phyloP scores from a whole-genome alignment of 352 stramenopile genomes.

The Pythium inflatum region DNA sequence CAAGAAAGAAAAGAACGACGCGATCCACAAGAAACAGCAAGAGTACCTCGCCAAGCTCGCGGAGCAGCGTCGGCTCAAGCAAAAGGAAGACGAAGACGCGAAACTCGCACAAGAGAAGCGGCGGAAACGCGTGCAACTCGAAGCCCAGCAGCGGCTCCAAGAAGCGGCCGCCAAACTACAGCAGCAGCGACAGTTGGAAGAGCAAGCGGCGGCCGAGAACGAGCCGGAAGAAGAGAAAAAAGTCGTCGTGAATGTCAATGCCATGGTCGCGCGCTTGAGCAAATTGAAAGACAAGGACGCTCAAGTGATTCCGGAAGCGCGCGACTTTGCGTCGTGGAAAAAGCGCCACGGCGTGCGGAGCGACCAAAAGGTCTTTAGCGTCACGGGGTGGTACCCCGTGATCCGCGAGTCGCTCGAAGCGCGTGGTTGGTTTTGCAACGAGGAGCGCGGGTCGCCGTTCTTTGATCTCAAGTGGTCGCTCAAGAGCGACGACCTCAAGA shows the following conservation, averaged over 20 bases:
- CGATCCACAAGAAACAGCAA: constrained; percentile 66
- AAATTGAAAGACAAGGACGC: constrained; percentile 71
- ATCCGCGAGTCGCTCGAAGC: constrained; percentile 88
- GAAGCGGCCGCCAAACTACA: constrained; percentile 43
- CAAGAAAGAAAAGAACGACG: no score
- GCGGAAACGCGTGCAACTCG: constrained; percentile 53
- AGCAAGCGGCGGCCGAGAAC: constrained; percentile 50
- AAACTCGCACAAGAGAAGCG: constrained; percentile 58
- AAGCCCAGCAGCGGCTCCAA: constrained; percentile 59
- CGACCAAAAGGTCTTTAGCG: constrained; percentile 89
- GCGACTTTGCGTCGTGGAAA: constrained; percentile 91
- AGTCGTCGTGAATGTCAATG: constrained; percentile 49
- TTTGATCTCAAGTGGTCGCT: constrained; percentile 94
- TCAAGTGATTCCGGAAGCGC: constrained; percentile 67
- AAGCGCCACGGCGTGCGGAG: constrained; percentile 74
- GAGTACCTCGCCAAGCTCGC: constrained; percentile 64
- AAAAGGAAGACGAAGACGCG: constrained; percentile 73
- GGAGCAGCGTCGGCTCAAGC: constrained; percentile 68
- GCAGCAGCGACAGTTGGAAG: constrained; percentile 39
- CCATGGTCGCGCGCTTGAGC: constrained; percentile 80
- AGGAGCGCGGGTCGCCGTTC: constrained; percentile 79
- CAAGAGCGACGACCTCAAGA: constrained; percentile 85
- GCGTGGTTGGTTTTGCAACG: constrained; percentile 90
- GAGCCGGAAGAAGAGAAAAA: constrained; percentile 40
- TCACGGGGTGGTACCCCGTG: constrained; percentile 93